These are phyloP conservation scores for Podosphaera leucotricha DNA, from an alignment of 2,329 filamentous ascomycete genomes.

Conservation along the genomic window DNA sequence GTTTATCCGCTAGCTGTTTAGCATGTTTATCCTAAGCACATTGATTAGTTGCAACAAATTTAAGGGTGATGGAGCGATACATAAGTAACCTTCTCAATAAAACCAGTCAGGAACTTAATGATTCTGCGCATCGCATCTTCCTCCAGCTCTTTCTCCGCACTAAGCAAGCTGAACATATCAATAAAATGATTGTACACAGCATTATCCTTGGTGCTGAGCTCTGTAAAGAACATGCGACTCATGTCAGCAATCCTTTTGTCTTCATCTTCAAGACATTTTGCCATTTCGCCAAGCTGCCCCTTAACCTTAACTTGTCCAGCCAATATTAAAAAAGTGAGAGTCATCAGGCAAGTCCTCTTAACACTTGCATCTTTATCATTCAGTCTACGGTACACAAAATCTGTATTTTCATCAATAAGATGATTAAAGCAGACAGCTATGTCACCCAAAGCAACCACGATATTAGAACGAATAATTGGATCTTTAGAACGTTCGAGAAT, in stretches of 20 bases:
- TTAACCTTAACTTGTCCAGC: conserved; percentile 99
- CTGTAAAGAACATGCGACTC: conserved; percentile 94
- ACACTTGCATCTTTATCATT: conserved; percentile 76
- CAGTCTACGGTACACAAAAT: conserved; percentile 84
- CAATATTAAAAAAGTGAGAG: conserved; percentile 85
- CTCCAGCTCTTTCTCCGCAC: conserved; percentile 54
- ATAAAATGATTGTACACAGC: conserved; percentile 99
- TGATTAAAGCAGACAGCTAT: conserved; percentile 99
- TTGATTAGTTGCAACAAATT: not conserved
- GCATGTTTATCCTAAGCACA: conserved; percentile 78
- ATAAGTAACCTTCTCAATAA: conserved; percentile 73
- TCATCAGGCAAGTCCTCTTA: conserved; percentile 96
- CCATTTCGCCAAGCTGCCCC: conserved; percentile 95
- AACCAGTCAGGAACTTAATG: conserved; percentile 77
- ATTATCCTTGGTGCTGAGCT: conserved; percentile 93
- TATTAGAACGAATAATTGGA: conserved; percentile 81
- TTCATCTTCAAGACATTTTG: conserved; percentile 91
- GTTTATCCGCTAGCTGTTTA: conserved; percentile 76
- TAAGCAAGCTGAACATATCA: conserved; percentile 90
- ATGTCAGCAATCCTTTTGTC: conserved; percentile 87
- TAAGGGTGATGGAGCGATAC: not conserved
- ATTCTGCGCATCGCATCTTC: conserved; percentile 74
- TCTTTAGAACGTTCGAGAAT: conserved; percentile 91
- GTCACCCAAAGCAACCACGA: conserved; percentile 87
- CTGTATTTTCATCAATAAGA: conserved; percentile 95